A percentile compares a stretch with the other conserved stretches of the same genome.
Conservation (phyloP, 2,329 filamentous ascomycete species). For the Arthroderma sp. region DNA sequence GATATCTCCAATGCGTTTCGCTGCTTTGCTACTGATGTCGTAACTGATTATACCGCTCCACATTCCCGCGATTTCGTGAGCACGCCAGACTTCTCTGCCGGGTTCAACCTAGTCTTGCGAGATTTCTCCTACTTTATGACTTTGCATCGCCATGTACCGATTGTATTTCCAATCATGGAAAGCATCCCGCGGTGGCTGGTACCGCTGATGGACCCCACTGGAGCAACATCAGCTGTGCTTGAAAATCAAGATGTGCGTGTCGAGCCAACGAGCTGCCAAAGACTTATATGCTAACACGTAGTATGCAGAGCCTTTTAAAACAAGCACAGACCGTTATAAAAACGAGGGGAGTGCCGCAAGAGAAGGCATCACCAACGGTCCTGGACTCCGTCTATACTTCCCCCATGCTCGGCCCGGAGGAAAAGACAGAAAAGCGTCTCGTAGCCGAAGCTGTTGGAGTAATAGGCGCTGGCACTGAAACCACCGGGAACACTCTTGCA, state of each 20-base stretch:
- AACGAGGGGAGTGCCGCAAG: neutral
- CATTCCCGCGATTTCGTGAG: slow-evolving; percentile 1
- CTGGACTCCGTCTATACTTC: neutral
- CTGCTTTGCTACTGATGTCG: slow-evolving; percentile 10
- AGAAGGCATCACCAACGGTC: neutral
- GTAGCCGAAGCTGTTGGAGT: slow-evolving; percentile 20
- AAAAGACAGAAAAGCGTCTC: slow-evolving; percentile 19
- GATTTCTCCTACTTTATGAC: slow-evolving; percentile 1
- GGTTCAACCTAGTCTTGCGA: neutral
- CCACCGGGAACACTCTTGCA: slow-evolving; percentile 16
- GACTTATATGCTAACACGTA: neutral
- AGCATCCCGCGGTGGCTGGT: slow-evolving; percentile 14
- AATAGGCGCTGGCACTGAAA: slow-evolving; percentile 21
- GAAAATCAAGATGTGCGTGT: neutral
- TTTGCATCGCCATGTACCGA: slow-evolving; percentile 12
- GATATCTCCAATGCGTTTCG: neutral
- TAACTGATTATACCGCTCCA: slow-evolving; percentile 18
- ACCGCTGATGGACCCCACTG: slow-evolving; percentile 7
- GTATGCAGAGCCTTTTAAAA: neutral
- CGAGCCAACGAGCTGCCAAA: neutral
- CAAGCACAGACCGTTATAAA: neutral
- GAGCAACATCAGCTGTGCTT: neutral
- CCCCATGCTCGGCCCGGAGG: slow-evolving; percentile 4
- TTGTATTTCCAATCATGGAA: slow-evolving; percentile 13
- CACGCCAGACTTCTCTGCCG: neutral